Percentiles rank a stretch among this genome's conserved stretches.
Evolutionary conservation across 768 basidiomycete species (phyloP).

Genomic region (Coprinopsis sp.): DNA sequence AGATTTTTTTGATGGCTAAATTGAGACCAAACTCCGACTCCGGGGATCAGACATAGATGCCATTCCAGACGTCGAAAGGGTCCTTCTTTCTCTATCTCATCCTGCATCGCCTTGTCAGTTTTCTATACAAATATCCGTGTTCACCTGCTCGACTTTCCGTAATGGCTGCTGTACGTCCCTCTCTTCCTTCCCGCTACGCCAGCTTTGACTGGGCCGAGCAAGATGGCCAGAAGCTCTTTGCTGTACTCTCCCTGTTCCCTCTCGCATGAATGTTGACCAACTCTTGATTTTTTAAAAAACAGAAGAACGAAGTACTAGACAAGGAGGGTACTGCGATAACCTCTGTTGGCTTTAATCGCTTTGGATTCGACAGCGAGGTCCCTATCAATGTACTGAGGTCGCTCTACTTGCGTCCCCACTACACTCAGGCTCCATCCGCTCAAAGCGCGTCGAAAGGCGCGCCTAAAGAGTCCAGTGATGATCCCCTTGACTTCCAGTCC

Average conservation of each 20-base stretch:
- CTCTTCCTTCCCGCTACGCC: constrained; percentile 5
- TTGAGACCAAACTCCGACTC: constrained; percentile 6
- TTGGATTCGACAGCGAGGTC: constrained; percentile 88
- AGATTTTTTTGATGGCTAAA: constrained; percentile 14
- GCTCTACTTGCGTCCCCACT: constrained; percentile 85
- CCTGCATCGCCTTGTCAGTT: constrained; percentile 15
- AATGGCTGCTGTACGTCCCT: constrained; percentile 23
- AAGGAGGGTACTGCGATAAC: constrained; percentile 72
- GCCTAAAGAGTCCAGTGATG: constrained; percentile 34
- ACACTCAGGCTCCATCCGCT: constrained; percentile 53
- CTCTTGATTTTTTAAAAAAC: constrained; percentile 36
- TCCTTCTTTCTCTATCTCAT: too few relatives aligned
- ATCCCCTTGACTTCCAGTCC: constrained; percentile 60
- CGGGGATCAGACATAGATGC: too few relatives aligned
- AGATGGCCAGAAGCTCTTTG: not conserved
- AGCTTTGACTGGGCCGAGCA: constrained; percentile 2
- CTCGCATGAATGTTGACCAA: constrained; percentile 5
- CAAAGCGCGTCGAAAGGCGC: too few relatives aligned
- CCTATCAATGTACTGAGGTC: constrained; percentile 74
- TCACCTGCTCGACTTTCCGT: constrained; percentile 5
- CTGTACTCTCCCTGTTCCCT: not conserved
- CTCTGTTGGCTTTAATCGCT: constrained; percentile 77
- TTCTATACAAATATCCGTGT: too few relatives aligned
- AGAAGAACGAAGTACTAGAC: too few relatives aligned
- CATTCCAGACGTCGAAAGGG: too few relatives aligned